Conservation (phyloP, 805 yeast species). For the Schwanniomyces yamadae region DNA sequence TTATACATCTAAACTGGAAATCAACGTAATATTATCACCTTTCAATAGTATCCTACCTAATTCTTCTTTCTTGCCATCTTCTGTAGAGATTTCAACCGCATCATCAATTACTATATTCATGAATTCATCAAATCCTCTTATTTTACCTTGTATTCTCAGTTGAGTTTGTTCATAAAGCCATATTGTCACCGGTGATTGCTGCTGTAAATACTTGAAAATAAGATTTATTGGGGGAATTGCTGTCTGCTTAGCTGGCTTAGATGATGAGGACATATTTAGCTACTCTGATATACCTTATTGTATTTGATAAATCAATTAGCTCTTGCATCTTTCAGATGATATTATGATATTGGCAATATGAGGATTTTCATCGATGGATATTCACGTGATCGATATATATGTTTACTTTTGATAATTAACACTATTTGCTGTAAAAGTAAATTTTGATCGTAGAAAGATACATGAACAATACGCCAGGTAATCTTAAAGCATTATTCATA, state of each 20-base stretch:
- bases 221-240: slow-evolving; percentile 91
- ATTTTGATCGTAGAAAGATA: neutral
- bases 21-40: slow-evolving; percentile 90
- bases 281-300: no score
- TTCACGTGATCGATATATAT: no score
- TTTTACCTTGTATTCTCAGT: slow-evolving; percentile 74
- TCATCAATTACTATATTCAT: slow-evolving; percentile 77
- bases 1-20: slow-evolving; percentile 41
- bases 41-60: slow-evolving; percentile 78
- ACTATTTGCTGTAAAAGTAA: neutral
- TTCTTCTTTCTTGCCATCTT: slow-evolving; percentile 50
- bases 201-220: slow-evolving; percentile 82
- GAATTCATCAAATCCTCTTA: slow-evolving; percentile 94
- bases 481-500: slow-evolving; percentile 51
- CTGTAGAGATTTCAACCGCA: slow-evolving; percentile 58
- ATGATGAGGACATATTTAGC: slow-evolving; percentile 13
- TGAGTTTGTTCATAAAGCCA: slow-evolving; percentile 90
- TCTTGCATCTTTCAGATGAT: no score
- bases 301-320: no score
- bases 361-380: no score
- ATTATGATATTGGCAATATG: no score
- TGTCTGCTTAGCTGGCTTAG: slow-evolving; percentile 21
- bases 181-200: slow-evolving; percentile 72
- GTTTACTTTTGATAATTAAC: no score
- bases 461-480: slow-evolving; percentile 14